Conservation (phyloP, 2,329 filamentous ascomycete genomes). For the Didymella segeticola region DNA sequence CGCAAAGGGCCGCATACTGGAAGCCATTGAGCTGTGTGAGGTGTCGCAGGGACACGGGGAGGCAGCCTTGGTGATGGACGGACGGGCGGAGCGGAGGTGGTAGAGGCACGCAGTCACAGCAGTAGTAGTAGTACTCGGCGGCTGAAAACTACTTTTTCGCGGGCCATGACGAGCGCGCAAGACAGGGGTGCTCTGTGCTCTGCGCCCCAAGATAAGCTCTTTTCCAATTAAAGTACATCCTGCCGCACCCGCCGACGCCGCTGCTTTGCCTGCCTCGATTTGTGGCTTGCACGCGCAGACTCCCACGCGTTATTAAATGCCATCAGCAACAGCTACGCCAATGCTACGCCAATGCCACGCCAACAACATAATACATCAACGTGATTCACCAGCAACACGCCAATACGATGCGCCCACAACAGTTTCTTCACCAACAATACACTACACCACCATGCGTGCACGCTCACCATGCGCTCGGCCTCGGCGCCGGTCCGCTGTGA, state of each 20-base stretch:
- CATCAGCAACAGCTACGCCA: no score
- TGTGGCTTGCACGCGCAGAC: background rate
- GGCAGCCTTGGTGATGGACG: constrained; percentile 4
- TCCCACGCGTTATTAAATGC: background rate
- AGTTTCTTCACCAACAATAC: no score
- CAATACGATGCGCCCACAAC: background rate
- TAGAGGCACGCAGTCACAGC: background rate
- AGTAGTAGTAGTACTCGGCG: no score
- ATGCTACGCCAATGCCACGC: no score
- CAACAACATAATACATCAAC: no score
- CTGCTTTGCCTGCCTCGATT: background rate
- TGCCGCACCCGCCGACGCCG: constrained; percentile 3
- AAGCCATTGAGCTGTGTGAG: constrained; percentile 38
- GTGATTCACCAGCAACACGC: background rate
- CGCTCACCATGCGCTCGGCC: constrained; percentile 2
- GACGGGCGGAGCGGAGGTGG: background rate
- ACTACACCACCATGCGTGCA: background rate
- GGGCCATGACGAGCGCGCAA: constrained; percentile 25
- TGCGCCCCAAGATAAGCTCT: constrained; percentile 16
- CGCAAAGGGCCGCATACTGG: constrained; percentile 46
- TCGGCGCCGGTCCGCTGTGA: constrained; percentile 11
- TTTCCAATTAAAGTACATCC: constrained; percentile 9
- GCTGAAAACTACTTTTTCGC: constrained; percentile 35
- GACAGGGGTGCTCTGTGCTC: constrained; percentile 3
- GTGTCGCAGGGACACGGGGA: constrained; percentile 13